Evolutionary conservation across 257 asterid genomes (phyloP), one percentile per base, ranked within the genome.

Genomic region (Salvia rosmarinus): DNA sequence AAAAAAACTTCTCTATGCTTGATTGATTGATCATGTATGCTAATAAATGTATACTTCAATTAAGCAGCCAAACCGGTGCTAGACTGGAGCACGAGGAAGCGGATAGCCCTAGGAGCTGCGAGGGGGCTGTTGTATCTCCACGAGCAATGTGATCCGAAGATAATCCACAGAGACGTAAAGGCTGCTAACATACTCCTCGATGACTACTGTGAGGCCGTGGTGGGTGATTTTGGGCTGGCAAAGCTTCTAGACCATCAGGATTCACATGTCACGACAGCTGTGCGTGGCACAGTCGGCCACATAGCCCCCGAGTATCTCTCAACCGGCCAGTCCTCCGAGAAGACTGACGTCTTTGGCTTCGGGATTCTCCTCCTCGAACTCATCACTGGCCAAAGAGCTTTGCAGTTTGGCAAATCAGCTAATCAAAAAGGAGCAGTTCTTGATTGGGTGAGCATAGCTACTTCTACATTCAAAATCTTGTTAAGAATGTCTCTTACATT

Each of bases 61-160:
- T 37, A 9, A 50, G 73, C 85, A 95, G 98, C 85, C 46, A 95
- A 85, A 71, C 98, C 99, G 10, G 86, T 83, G 9, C 74, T 95
- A 79, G 99, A 91, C 77, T 95, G 99, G 99, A 78, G 81, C 44
- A 85, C 87, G 2, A 88, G 99, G 80, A 95, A 89, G 80, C 84
- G 88, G 60, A 90, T 91, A 0, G 98, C 98, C 6, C 55, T 95
- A 70, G 99, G 99, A 23, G 95, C 99, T 10, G 97, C 95, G 0
- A 82, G 98, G 76, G 99, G 99, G 51, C 83, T 95, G 39, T 32
- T 95, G 8, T 95, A 95, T 75, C 87, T 95, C 62, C 99, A 95
- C 54, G 99, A 95, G 80, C 99, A 95, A 68, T 95, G 99, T 73
- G 98, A 95, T 81, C 99, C 99, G 1, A 95, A 95, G 92, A 95